Evolutionary conservation across 345 rosid species (phyloP), one percentile per base, ranked within the genome.

Genomic region (Camelina laxa): DNA sequence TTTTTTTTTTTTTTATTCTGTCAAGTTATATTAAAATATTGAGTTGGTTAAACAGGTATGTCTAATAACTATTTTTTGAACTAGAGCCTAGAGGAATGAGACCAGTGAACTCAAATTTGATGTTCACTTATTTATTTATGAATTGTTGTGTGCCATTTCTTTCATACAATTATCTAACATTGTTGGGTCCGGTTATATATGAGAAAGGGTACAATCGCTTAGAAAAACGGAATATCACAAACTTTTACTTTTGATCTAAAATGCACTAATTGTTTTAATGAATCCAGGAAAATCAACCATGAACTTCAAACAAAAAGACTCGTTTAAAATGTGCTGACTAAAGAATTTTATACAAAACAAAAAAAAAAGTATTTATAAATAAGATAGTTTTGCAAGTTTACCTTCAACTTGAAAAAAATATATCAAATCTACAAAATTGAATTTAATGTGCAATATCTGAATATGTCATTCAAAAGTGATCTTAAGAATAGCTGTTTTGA

Each of bases 21-120:
- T 61, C 13, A 20, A 13, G 13, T 4, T 41, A 21, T 61, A 41
- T 20, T 21, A 60, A 19, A 51, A 10, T 12, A 31, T 44, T 2
- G 20, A 31, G 74, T 55, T 57, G 19, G 56, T 57, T 57, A 56
- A 69, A 44, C 19, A 57, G 45, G 73, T 44, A 13, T 69, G 44
- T 44, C 65, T 57, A 69, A 17, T 57, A 44, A 27, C 54, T 14
- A 44, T 2, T 69, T 13, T 67, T 69, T 42, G 4, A 24, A 41
- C 41, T 41, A 68, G 73, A 55, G 41, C 24, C 41, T 41, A 68
- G 73, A 55, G 41, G 53, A 55, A 39, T 44, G 14, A 27, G 61
- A 56, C 19, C 9, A 57, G 44, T 44, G 55, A 69, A 30, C 55
- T 27, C 42, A 56, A 55, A 17, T 56, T 56, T 41, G 24, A 20